Conservation (phyloP, 1,284 basidiomycete species). For the Moesziomyces sp. region DNA sequence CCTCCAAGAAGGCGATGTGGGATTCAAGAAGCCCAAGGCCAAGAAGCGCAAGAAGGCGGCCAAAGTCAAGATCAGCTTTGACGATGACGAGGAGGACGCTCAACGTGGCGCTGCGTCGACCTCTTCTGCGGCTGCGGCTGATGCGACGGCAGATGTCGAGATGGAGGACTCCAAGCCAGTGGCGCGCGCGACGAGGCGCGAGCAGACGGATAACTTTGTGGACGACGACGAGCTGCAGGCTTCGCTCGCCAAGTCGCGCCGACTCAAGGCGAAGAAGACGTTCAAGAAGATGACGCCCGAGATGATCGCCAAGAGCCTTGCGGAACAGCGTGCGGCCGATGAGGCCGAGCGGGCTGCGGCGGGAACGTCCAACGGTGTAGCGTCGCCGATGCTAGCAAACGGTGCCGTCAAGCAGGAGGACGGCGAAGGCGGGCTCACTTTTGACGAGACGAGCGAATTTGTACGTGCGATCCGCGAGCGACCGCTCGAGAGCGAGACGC, state of each 20-base stretch:
- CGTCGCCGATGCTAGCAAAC: slow-evolving; percentile 1
- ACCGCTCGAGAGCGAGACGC: slow-evolving; percentile 70
- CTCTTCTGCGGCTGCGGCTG: slow-evolving; percentile 54
- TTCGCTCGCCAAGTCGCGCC: slow-evolving; percentile 84
- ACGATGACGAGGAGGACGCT: slow-evolving; percentile 71
- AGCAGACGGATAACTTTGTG: slow-evolving; percentile 76
- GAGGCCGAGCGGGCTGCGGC: slow-evolving; percentile 71
- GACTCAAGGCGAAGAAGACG: slow-evolving; percentile 80
- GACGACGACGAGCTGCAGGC: slow-evolving; percentile 99
- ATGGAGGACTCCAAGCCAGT: slow-evolving; percentile 73
- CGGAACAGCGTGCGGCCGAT: slow-evolving; percentile 75
- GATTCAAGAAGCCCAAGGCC: slow-evolving; percentile 88
- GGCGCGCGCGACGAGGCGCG: slow-evolving; percentile 4
- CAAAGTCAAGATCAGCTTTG: slow-evolving; percentile 76
- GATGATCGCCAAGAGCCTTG: slow-evolving; percentile 79
- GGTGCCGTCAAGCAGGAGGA: slow-evolving; percentile 6
- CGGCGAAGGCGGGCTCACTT: slow-evolving; percentile 73
- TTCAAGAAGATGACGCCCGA: slow-evolving; percentile 82
- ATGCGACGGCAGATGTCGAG: slow-evolving; percentile 68
- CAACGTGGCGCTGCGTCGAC: slow-evolving; percentile 40
- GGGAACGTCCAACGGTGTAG: slow-evolving; percentile 8
- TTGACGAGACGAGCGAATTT: slow-evolving; percentile 98
- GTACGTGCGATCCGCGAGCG: slow-evolving; percentile 82
- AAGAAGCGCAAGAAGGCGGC: slow-evolving; percentile 89
- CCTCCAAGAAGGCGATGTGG: slow-evolving; percentile 86